Evolutionary conservation across 1,284 basidiomycete species (phyloP).

Genomic region (Chiua sp.): DNA sequence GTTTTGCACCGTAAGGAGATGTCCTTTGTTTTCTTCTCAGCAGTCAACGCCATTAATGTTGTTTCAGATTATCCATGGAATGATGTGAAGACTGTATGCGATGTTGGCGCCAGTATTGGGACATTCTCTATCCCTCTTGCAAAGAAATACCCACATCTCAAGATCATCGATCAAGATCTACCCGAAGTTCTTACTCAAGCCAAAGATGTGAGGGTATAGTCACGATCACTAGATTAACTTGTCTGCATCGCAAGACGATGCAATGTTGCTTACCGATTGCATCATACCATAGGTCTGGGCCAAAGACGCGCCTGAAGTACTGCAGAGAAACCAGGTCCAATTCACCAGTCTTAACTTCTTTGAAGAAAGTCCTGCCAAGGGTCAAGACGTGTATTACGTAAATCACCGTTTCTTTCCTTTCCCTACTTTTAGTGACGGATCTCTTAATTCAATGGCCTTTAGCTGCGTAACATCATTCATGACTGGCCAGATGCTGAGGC

Average conservation of each 20-base stretch:
- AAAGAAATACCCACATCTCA: conserved; percentile 45
- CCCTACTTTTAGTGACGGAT: background rate
- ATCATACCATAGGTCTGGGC: conserved; percentile 40
- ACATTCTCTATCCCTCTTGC: conserved; percentile 46
- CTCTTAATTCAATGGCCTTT: background rate
- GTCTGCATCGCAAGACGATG: background rate
- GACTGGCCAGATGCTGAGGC: conserved; percentile 33
- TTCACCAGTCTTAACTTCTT: conserved; percentile 54
- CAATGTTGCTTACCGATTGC: conserved; percentile 3
- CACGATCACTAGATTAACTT: background rate
- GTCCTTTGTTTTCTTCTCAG: background rate
- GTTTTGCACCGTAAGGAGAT: conserved; percentile 30
- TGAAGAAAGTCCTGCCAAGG: conserved; percentile 42
- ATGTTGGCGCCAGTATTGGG: conserved; percentile 55
- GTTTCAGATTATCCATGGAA: conserved; percentile 50
- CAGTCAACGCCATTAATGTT: background rate
- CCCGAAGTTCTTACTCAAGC: conserved; percentile 44
- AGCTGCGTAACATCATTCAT: conserved; percentile 34
- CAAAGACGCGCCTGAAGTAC: conserved; percentile 37
- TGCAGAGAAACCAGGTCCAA: conserved; percentile 40
- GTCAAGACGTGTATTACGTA: conserved; percentile 53
- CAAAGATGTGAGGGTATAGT: conserved; percentile 20
- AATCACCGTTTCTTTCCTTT: conserved; percentile 14
- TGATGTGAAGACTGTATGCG: conserved; percentile 48
- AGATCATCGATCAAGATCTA: conserved; percentile 51